Percentiles rank a stretch among this genome's conserved stretches.
phyloP scores from a whole-genome alignment of 2,329 filamentous ascomycete genomes.

The Diaporthe batatas region DNA sequence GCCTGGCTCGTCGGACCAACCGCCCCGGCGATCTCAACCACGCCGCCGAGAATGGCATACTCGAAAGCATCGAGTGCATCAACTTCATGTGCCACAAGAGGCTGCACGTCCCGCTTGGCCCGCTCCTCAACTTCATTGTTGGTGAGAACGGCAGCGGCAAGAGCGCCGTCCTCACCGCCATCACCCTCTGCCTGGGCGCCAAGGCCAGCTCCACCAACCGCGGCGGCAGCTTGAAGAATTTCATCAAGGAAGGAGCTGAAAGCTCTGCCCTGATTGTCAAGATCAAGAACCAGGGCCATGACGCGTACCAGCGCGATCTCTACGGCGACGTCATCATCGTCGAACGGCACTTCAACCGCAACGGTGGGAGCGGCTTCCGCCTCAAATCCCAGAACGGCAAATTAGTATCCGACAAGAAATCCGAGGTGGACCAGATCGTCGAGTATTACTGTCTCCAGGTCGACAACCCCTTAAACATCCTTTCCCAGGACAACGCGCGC shows the following conservation, averaged over 20 bases:
- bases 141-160: conserved; percentile 98
- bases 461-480: conserved; percentile 94
- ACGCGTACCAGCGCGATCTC: conserved; percentile 84
- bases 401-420: conserved; percentile 84
- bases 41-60: conserved; percentile 85
- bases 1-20: conserved; percentile 52
- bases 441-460: conserved; percentile 95
- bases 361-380: conserved; percentile 85
- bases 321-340: conserved; percentile 90
- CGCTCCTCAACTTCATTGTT: conserved; percentile 97
- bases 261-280: conserved; percentile 82
- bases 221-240: conserved; percentile 85
- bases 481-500: conserved; percentile 94
- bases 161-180: conserved; percentile 92
- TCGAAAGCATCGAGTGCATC: conserved; percentile 86
- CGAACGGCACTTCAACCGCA: conserved; percentile 87
- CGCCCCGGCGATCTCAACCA: conserved; percentile 71
- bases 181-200: conserved; percentile 93
- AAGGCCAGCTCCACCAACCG: conserved; percentile 95
- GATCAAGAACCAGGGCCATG: conserved; percentile 90
- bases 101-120: conserved; percentile 86
- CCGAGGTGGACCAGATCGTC: conserved; percentile 90
- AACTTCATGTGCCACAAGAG: conserved; percentile 98
- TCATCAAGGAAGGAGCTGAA: conserved; percentile 91
- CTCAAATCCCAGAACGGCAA: conserved; percentile 80